Base-by-base conservation (phyloP, 495 filamentous ascomycete genomes). In the Aspergillus sclerotiicarbonarius region DNA sequence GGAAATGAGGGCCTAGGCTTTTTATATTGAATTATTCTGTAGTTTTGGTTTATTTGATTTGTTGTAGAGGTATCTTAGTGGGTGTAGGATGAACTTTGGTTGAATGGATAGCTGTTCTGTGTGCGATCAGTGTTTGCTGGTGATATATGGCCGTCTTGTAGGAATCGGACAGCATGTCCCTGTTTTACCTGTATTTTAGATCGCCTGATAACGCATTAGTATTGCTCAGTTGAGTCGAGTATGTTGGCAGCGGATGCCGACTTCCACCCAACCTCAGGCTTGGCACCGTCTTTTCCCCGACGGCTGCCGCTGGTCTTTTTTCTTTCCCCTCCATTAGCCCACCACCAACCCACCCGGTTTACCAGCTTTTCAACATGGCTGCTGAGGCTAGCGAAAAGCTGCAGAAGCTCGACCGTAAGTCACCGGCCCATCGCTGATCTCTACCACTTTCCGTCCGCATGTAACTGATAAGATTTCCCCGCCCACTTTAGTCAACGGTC, bases 361-460 rank as follows among this genome's bases (percentile, higher is more conserved):
- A 48, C 9, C 46, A 57, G 51, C 49, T 60, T 58, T 45, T 60
- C 65, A 77, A 49, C 53, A 84, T 84, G 82, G 82, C 80, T 63
- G 80, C 80, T 50, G 76, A 83, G 69, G 66, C 72, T 58, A 75
- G 66, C 37, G 75, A 79, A 48, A 77, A 82, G 63, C 71, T 84
- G 58, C 62, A 80, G 57, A 76, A 82, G 67, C 71, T 84, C 59
- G 74, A 79, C 59, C 62, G 82, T 83, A 58, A 63, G 79, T 59
- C 39, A 39, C 7, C 48, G 2, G n/a, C 20, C 55, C 43, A 41
- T 60, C 33, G 50, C 48, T 12, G 15, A 21, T 45, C 33, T 53
- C 16, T 21, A 10, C 37, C 6, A 18, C 20, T 52, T 25, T 6
- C 48, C 46, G 35, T 16, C 35, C 43, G 20, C 46, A 46, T 50